Evolutionary conservation across 1,284 basidiomycete genomes (phyloP).

Genomic region (Schizophyllum amplum): DNA sequence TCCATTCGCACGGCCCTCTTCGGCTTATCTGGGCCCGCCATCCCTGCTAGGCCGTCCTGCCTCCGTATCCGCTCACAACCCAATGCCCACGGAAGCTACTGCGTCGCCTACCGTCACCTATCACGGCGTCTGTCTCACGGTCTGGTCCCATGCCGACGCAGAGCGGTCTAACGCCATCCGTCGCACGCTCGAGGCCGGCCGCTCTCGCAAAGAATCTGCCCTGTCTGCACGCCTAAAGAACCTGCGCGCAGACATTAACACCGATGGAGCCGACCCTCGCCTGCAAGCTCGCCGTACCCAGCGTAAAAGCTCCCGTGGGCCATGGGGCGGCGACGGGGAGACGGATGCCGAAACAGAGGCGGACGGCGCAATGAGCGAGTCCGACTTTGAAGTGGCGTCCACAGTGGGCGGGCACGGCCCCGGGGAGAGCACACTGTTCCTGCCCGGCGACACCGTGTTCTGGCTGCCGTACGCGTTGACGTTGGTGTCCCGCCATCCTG

Average conservation of each 20-base stretch:
- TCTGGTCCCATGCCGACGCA: slow-evolving; percentile 90
- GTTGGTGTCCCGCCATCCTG: slow-evolving; percentile 83
- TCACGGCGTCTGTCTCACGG: slow-evolving; percentile 85
- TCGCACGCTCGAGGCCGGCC: slow-evolving; percentile 69
- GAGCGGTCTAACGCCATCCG: slow-evolving; percentile 77
- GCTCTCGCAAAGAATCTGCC: slow-evolving; percentile 69
- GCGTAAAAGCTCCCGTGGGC: slow-evolving; percentile 51
- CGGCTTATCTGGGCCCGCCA: slow-evolving; percentile 68
- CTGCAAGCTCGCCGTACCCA: slow-evolving; percentile 46
- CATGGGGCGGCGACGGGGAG: slow-evolving; percentile 69
- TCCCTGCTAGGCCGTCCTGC: slow-evolving; percentile 44
- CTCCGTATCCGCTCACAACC: slow-evolving; percentile 28
- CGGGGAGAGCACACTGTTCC: slow-evolving; percentile 78
- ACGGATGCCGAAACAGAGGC: slow-evolving; percentile 68
- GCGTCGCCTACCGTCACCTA: slow-evolving; percentile 57
- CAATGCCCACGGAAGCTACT: slow-evolving; percentile 32
- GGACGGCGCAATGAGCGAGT: slow-evolving; percentile 69
- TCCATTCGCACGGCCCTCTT: slow-evolving; percentile 67
- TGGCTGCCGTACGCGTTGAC: slow-evolving; percentile 90
- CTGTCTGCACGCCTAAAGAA: slow-evolving; percentile 64
- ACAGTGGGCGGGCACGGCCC: slow-evolving; percentile 64
- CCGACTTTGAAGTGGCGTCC: slow-evolving; percentile 72
- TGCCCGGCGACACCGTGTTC: slow-evolving; percentile 83
- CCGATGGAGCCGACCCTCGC: slow-evolving; percentile 41
- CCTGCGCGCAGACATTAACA: slow-evolving; percentile 41